Evolutionary conservation across 345 rosid species (phyloP).

Genomic region (Orychophragmus violaceus): DNA sequence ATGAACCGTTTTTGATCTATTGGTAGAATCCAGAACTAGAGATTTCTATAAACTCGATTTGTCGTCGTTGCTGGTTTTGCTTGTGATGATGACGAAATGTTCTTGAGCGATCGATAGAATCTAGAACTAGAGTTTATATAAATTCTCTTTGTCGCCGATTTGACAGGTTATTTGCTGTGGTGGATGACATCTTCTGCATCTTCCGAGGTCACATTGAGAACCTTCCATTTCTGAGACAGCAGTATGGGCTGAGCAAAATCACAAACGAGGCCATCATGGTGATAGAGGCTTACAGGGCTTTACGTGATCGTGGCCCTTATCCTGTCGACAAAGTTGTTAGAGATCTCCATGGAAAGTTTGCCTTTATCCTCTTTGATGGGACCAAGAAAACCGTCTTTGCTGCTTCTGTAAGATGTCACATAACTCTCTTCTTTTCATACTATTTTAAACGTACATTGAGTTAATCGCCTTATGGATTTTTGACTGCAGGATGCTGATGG

Average conservation of each 20-base stretch:
- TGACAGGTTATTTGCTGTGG: conserved; percentile 63
- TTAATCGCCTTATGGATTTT: background rate
- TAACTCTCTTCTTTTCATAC: background rate
- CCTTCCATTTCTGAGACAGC: conserved; percentile 44
- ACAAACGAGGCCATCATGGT: conserved; percentile 54
- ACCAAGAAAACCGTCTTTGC: conserved; percentile 41
- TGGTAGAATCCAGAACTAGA: background rate
- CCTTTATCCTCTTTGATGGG: conserved; percentile 55
- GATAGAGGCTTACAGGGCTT: conserved; percentile 53
- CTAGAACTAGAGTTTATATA: background rate
- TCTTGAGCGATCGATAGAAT: background rate
- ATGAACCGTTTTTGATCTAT: background rate
- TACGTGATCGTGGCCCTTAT: conserved; percentile 76
- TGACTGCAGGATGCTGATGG: conserved; percentile 77
- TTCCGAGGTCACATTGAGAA: conserved; percentile 62
- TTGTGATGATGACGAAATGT: background rate
- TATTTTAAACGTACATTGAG: no score
- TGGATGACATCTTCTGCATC: conserved; percentile 61
- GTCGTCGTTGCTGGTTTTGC: background rate
- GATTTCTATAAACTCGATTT: background rate
- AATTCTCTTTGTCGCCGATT: background rate
- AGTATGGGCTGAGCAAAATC: conserved; percentile 51
- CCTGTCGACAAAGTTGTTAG: conserved; percentile 74
- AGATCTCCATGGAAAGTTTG: conserved; percentile 65
- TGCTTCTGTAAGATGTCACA: conserved; percentile 58